Base-by-base conservation (phyloP, 345 rosid species). In the Rhodamnia rubescens region DNA sequence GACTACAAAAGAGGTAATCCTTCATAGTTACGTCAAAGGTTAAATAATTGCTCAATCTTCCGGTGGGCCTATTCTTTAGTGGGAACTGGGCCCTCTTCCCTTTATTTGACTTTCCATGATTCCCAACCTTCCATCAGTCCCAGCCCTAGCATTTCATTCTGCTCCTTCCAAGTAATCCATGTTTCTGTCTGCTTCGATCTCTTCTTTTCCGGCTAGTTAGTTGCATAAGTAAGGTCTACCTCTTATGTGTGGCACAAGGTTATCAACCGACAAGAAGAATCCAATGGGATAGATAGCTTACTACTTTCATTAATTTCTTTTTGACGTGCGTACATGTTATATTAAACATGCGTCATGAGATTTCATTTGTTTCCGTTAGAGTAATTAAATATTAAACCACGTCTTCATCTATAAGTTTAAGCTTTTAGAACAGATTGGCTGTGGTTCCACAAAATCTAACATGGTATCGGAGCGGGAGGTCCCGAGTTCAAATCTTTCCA, bases 1-100 rank as follows among this genome's bases (percentile, higher is more conserved):
- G 92, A 95, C 98, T n/a, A 98, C 99, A 64, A 98, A 98, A 88
- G 99, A 98, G 97, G 99, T 96, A 86, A 75, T 83, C 42, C n/a
- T 82, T 32, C 40, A 18, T 36, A 32, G 47, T 69, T 69, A 36
- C 26, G 7, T 36, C 80, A 69, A 16, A 32, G 44, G 20, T 69
- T 16, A 40, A 32, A 32, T 69, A 69, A 2, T 69, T 32, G 16
- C 47, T 69, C 24, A 36, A 32, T 69, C 44, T 32, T 69, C 78
- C 78, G 0, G 21, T 69, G 47, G 24, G 47, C 26, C 80, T 36
- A 69, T 69, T 69, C 80, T 69, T 69, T 69, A 18, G 80, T 5
- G 47, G 80, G 47, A 69, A 69, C 26, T 20, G 4, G 59, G 59
- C 27, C 59, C 26, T 69, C 80, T 69, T 69, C 47, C 47, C 80